Evolutionary conservation across 331 rosid genomes (phyloP).

Genomic region (Rosa hybrid): DNA sequence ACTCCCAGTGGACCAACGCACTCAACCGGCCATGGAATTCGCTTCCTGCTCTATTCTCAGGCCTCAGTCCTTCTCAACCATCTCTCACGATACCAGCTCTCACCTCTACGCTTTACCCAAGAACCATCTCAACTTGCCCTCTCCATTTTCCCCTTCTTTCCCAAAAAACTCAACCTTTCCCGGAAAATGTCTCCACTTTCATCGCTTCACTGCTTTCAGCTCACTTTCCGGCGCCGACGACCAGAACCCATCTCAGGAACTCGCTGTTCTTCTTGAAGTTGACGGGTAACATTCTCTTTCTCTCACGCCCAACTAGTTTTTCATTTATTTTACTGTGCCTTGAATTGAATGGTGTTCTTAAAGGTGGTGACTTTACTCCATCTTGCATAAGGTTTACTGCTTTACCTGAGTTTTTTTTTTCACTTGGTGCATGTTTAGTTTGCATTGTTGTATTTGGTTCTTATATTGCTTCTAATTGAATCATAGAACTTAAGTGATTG

Average conservation of each 20-base stretch:
- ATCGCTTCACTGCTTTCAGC: conserved; percentile 37
- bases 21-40: conserved; percentile 37
- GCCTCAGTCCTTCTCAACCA: conserved; percentile 27
- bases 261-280: conserved; percentile 87
- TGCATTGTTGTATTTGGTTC: background rate
- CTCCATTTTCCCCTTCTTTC: conserved; percentile 29
- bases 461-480: background rate
- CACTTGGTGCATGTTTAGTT: background rate
- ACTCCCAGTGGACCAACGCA: conserved; percentile 1
- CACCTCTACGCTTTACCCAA: conserved; percentile 12
- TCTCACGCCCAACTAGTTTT: background rate
- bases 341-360: background rate
- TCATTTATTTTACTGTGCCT: background rate
- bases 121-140: conserved; percentile 26
- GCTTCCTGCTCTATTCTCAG: conserved; percentile 33
- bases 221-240: conserved; percentile 33
- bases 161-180: conserved; percentile 28
- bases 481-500: background rate
- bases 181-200: conserved; percentile 37
- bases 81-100: background rate
- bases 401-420: background rate
- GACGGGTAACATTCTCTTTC: conserved; percentile 58
- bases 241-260: conserved; percentile 40
- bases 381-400: background rate
- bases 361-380: background rate